Evolutionary conservation across 169 alveolate species (phyloP).

Genomic region (Eimeria maxima): DNA sequence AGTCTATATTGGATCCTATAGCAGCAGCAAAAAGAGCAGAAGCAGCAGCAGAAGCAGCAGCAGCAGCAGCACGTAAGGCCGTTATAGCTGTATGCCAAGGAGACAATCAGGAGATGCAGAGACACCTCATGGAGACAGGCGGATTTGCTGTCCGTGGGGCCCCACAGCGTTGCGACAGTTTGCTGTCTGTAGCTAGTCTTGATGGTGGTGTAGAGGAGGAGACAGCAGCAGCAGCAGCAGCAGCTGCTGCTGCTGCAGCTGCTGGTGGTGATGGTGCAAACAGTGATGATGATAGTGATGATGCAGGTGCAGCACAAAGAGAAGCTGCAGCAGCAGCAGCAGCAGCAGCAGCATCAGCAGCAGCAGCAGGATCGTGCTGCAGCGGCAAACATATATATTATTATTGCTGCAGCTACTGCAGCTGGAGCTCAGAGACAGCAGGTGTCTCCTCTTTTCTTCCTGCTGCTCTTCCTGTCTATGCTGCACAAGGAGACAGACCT

Average conservation of each 20-base stretch:
- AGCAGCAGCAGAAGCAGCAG: no score
- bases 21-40: no score
- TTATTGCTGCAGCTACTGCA: constrained; percentile 67
- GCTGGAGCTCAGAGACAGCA: constrained; percentile 66
- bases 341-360: background rate
- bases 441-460: background rate
- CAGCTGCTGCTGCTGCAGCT: background rate
- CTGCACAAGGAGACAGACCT: constrained; percentile 21
- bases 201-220: constrained; percentile 35
- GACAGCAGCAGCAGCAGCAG: no score
- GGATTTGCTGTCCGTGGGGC: constrained; percentile 46
- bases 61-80: no score
- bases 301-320: no score
- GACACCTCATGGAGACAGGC: background rate
- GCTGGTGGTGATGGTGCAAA: no score
- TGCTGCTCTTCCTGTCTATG: constrained; percentile 67
- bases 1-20: no score
- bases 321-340: no score
- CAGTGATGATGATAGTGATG: no score
- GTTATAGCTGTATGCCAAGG: constrained; percentile 10
- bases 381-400: constrained; percentile 1
- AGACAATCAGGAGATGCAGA: background rate
- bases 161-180: constrained; percentile 82
- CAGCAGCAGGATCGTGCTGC: background rate
- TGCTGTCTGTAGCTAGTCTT: constrained; percentile 58